Evolutionary conservation across 768 basidiomycete species (phyloP), one percentile per base, ranked within the genome.

Genomic region (Rhodotorula toruloides): DNA sequence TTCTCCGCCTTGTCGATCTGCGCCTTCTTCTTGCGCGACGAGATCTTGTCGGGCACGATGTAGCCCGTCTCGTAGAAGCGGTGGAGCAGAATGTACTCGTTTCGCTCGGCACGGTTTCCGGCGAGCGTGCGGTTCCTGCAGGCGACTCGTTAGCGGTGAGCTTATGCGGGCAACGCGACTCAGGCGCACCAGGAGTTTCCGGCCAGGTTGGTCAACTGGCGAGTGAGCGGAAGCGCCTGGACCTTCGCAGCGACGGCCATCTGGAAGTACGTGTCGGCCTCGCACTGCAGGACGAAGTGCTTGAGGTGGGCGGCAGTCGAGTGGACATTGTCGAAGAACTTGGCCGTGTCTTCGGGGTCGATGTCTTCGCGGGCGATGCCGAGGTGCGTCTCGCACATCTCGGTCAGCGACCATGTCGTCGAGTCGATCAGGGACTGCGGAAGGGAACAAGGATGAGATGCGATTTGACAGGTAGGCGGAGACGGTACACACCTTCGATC

Each of bases 11-110:
- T 76, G 13, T 79, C 81, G 14, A 80, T 79, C 11, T 77, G 80
- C 4, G 81, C 77, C 76, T 87, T 90, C 80, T 90, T 90, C 44
- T 87, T 87, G 78, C 84, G 92, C 1, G 82, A 82, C 32, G 68
- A 54, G 60, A 76, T 65, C 77, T 98, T 98, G 81, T 99, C 96
- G 1, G 96, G 96, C 70, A 91, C 91, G 71, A 99, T 86, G 75
- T 93, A 97, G 77, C 97, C 97, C 48, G 92, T 83, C 21, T 87
- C 84, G 76, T 99, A 92, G 79, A 99, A 99, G 77, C 98, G 93
- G 77, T 99, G 96, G 25, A 99, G 82, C 48, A 99, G 80, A 84
- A 99, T 97, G 81, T 93, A 99, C 78, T 98, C 96, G 77, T 98
- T 99, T 34, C 96, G 90, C 75, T 98, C 96, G 1, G 96, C 96